phyloP scores from a whole-genome alignment of 768 basidiomycete species.

The Rubroboletus pulcherrimus region DNA sequence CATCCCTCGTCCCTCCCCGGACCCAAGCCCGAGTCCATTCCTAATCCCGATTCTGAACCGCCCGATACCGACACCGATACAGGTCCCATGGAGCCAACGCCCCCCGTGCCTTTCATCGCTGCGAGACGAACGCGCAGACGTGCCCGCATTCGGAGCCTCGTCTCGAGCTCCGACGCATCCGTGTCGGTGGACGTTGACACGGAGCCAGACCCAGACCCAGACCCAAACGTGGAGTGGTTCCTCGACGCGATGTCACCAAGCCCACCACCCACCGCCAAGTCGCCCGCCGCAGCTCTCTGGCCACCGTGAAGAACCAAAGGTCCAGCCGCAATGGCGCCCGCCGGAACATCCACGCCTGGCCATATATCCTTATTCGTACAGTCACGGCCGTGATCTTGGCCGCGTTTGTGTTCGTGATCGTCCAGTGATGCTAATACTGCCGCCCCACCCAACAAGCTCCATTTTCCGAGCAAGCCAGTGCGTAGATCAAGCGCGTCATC shows the following conservation, averaged over 20 bases:
- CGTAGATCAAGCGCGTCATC: neutral
- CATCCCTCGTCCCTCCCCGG: neutral
- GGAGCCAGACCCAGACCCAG: no score
- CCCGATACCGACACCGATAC: neutral
- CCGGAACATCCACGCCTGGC: neutral
- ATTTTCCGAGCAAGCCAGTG: no score
- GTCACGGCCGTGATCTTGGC: neutral
- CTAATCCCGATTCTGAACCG: neutral
- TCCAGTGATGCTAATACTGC: neutral
- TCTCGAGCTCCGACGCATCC: slow-evolving; percentile 32
- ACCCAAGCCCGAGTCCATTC: neutral
- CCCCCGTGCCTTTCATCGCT: slow-evolving; percentile 35
- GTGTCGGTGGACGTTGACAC: neutral
- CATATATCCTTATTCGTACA: neutral
- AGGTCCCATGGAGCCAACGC: neutral
- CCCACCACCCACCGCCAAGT: neutral
- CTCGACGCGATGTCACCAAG: neutral
- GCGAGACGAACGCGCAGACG: slow-evolving; percentile 47
- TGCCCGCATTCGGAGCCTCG: slow-evolving; percentile 44
- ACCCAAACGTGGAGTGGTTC: no score
- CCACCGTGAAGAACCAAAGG: neutral
- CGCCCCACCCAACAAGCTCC: neutral
- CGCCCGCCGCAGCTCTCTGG: neutral
- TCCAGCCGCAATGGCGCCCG: neutral
- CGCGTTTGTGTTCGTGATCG: neutral